Conservation (phyloP, 192 early-diverging fungal genomes). For the Coemansia sp. region DNA sequence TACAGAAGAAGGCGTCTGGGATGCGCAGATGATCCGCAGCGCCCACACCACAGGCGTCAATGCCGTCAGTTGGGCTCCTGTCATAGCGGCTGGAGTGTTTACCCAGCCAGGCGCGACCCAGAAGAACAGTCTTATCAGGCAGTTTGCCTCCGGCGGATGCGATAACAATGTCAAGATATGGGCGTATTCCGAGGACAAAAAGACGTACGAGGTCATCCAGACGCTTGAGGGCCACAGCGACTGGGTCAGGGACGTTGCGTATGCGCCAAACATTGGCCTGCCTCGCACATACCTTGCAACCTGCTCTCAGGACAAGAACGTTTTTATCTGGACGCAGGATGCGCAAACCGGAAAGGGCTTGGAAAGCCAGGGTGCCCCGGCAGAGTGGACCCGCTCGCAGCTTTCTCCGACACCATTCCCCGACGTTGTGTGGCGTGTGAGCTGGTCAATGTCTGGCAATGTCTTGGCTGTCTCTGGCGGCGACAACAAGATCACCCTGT, state of each 20-base stretch:
- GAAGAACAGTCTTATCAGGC: conserved; percentile 60
- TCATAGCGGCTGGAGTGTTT: conserved; percentile 65
- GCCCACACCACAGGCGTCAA: conserved; percentile 93
- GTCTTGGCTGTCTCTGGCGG: conserved; percentile 94
- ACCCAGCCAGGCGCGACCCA: conserved; percentile 32
- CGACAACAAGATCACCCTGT: conserved; percentile 95
- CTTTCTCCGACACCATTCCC: conserved; percentile 78
- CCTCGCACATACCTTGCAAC: conserved; percentile 86
- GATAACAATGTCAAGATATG: conserved; percentile 97
- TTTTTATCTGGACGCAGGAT: conserved; percentile 94
- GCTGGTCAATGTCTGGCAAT: conserved; percentile 95
- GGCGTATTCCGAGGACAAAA: conserved; percentile 68
- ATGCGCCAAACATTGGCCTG: conserved; percentile 92
- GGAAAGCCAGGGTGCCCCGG: conserved; percentile 9
- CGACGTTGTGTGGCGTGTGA: conserved; percentile 98
- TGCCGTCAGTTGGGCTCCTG: conserved; percentile 93
- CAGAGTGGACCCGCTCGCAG: conserved; percentile 73
- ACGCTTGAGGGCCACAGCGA: conserved; percentile 88
- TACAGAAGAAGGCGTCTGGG: conserved; percentile 91
- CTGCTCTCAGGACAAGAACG: conserved; percentile 97
- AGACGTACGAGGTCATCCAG: conserved; percentile 77
- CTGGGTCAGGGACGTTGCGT: conserved; percentile 98
- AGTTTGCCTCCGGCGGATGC: conserved; percentile 91
- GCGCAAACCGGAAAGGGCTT: conserved; percentile 18
- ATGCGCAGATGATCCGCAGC: conserved; percentile 65